phyloP scores from a whole-genome alignment of 2,329 filamentous ascomycete species.

The Colletotrichum plurivorum region DNA sequence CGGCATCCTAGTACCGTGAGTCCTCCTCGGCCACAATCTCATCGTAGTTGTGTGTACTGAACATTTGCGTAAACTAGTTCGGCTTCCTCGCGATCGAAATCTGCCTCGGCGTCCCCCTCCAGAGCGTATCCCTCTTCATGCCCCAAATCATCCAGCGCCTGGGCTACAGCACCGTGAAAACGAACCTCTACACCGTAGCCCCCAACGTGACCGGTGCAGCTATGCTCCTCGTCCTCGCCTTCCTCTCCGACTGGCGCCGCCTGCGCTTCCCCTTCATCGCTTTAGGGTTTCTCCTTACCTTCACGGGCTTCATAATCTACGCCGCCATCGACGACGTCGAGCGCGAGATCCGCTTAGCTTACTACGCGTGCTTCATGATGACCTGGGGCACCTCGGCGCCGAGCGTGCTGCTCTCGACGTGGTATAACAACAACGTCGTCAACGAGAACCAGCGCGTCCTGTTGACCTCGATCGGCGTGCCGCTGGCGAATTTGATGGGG shows the following conservation, averaged over 20 bases:
- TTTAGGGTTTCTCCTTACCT: constrained; percentile 80
- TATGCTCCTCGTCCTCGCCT: constrained; percentile 81
- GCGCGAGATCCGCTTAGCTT: constrained; percentile 57
- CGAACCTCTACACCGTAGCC: constrained; percentile 86
- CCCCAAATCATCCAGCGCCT: constrained; percentile 64
- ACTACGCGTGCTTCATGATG: constrained; percentile 83
- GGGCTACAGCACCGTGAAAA: constrained; percentile 66
- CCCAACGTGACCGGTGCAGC: constrained; percentile 82
- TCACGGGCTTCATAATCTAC: constrained; percentile 85
- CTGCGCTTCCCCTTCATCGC: constrained; percentile 75
- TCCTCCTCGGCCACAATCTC: constrained; percentile 53
- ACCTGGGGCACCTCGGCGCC: constrained; percentile 84
- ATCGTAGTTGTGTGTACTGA: too few relatives aligned
- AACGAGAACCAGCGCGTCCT: constrained; percentile 76
- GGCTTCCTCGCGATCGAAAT: constrained; percentile 61
- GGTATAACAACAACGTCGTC: constrained; percentile 87
- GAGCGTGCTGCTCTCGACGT: constrained; percentile 75
- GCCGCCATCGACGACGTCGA: constrained; percentile 75
- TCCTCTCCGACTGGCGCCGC: constrained; percentile 75
- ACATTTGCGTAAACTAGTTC: too few relatives aligned
- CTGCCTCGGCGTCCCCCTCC: constrained; percentile 72
- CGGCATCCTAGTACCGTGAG: constrained; percentile 61
- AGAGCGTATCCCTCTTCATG: constrained; percentile 68
- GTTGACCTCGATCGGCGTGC: constrained; percentile 73
- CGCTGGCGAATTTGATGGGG: constrained; percentile 83